Percentiles rank a stretch among this genome's conserved stretches.
Evolutionary conservation across 192 early-diverging fungal species (phyloP).

Genomic region (Gamsiella multidivaricata): DNA sequence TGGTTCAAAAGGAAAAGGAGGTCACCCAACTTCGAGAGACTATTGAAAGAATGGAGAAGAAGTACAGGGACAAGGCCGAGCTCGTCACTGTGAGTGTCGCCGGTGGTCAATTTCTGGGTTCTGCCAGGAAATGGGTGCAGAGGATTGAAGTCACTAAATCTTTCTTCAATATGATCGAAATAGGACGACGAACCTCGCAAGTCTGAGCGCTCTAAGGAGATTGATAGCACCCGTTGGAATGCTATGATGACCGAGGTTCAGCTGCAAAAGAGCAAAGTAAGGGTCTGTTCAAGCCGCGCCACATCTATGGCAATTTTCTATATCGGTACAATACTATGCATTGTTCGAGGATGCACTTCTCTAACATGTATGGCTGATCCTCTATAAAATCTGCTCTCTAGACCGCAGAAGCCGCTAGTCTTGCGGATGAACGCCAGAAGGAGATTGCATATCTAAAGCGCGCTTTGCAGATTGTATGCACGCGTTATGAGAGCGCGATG

Average conservation of each 20-base stretch:
- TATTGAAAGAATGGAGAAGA: slow-evolving; percentile 48
- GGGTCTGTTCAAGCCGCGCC: background rate
- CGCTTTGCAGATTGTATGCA: slow-evolving; percentile 49
- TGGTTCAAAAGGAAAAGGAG: slow-evolving; percentile 54
- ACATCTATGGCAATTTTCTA: background rate
- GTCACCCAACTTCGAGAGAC: slow-evolving; percentile 49
- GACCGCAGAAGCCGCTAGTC: slow-evolving; percentile 33
- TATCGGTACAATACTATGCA: no score
- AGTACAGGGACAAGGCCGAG: slow-evolving; percentile 55
- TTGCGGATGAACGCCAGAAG: slow-evolving; percentile 43
- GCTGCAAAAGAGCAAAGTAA: slow-evolving; percentile 48
- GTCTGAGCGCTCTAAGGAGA: slow-evolving; percentile 49
- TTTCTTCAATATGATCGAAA: background rate
- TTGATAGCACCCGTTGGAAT: slow-evolving; percentile 50
- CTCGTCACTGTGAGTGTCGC: slow-evolving; percentile 47
- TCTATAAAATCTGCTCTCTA: no score
- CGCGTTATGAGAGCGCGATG: slow-evolving; percentile 47
- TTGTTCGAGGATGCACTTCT: no score
- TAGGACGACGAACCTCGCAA: slow-evolving; percentile 54
- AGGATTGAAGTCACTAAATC: background rate
- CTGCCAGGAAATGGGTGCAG: no score
- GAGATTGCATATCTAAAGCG: slow-evolving; percentile 47
- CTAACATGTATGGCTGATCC: no score
- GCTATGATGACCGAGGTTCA: slow-evolving; percentile 51
- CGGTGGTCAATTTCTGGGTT: slow-evolving; percentile 2